Evolutionary conservation across 768 basidiomycete genomes (phyloP).

Genomic region (Leccinellum albellum): DNA sequence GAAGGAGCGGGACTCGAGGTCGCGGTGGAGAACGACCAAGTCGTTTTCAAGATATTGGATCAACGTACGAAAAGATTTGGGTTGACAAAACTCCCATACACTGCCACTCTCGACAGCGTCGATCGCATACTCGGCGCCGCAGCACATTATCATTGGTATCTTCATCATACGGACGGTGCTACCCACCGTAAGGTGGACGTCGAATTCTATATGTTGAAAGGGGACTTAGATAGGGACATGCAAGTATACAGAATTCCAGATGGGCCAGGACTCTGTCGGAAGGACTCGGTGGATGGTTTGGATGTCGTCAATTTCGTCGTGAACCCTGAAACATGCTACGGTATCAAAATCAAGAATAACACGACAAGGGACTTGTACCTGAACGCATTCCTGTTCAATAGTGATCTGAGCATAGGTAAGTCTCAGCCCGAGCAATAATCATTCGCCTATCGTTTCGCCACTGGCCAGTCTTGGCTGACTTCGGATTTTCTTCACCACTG

Average conservation of each 20-base stretch:
- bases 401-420: constrained; percentile 35
- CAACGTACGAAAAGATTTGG: neutral
- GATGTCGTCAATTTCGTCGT: constrained; percentile 20
- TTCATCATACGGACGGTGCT: constrained; percentile 6
- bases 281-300: neutral
- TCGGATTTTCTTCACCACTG: neutral
- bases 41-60: constrained; percentile 2
- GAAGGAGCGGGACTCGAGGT: constrained; percentile 2
- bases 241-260: neutral
- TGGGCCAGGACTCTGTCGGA: constrained; percentile 3
- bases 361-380: constrained; percentile 34
- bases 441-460: neutral
- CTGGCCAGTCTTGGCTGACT: neutral
- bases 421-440: neutral
- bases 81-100: neutral
- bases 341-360: constrained; percentile 35
- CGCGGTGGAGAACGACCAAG: neutral
- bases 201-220: constrained; percentile 8
- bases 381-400: constrained; percentile 42
- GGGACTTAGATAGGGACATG: constrained; percentile 1
- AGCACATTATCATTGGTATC: constrained; percentile 22
- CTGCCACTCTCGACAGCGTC: neutral
- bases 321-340: constrained; percentile 27
- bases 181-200: neutral
- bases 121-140: constrained; percentile 9